Percentiles rank a stretch among this genome's conserved stretches.
Evolutionary conservation across 2,329 filamentous ascomycete genomes (phyloP).

Genomic region (Cytospora paraplurivora): DNA sequence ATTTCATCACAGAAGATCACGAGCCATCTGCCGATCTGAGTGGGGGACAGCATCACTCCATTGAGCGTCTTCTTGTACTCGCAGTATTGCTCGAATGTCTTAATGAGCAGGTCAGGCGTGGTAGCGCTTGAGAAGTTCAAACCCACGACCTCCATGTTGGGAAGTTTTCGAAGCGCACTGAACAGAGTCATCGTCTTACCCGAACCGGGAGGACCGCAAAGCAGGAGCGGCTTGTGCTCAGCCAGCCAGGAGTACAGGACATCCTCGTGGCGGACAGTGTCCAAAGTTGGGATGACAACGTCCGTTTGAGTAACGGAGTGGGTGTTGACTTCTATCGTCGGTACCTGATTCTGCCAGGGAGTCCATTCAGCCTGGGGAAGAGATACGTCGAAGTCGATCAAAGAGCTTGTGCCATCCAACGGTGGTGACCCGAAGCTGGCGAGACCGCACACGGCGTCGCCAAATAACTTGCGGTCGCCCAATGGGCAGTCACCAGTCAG

Average conservation of each 20-base stretch:
- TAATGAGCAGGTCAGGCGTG: constrained; percentile 94
- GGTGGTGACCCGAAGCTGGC: constrained; percentile 85
- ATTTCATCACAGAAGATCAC: constrained; percentile 99
- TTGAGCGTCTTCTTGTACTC: constrained; percentile 99
- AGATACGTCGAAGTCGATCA: constrained; percentile 94
- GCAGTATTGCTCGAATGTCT: constrained; percentile 99
- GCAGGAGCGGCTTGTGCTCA: constrained; percentile 93
- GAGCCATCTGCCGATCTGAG: constrained; percentile 95
- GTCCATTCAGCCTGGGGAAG: constrained; percentile 88
- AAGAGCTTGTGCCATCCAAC: constrained; percentile 74
- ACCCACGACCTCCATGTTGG: constrained; percentile 98
- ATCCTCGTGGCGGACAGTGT: constrained; percentile 97
- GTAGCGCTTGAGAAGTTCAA: constrained; percentile 99
- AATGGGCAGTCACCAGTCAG: constrained; percentile 94
- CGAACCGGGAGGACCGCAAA: constrained; percentile 96
- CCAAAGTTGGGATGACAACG: constrained; percentile 95
- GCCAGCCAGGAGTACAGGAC: constrained; percentile 99
- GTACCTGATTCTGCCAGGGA: constrained; percentile 93
- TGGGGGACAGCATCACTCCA: constrained; percentile 92
- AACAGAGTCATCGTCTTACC: constrained; percentile 99
- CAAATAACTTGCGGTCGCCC: constrained; percentile 82
- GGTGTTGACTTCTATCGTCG: constrained; percentile 93
- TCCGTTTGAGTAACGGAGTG: constrained; percentile 98
- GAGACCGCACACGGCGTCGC: constrained; percentile 78
- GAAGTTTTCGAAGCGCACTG: constrained; percentile 92